phyloP scores from a whole-genome alignment of 208 protist genomes.

The Wallacemonas sp. region DNA sequence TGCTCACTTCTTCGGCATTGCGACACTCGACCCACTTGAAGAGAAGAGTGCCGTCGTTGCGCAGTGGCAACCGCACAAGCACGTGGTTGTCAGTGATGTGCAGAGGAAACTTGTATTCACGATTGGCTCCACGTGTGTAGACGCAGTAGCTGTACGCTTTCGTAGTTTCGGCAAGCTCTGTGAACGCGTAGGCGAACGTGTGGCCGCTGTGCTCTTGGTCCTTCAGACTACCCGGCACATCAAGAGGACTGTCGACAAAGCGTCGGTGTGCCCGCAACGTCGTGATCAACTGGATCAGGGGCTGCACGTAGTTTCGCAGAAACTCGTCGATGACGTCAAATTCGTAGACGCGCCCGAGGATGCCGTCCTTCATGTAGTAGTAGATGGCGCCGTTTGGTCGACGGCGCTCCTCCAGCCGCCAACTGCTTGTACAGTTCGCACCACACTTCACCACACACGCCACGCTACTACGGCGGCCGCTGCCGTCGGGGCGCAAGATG shows the following conservation, averaged over 20 bases:
- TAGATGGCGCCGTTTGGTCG: slow-evolving; percentile 58
- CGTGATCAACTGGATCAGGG: slow-evolving; percentile 55
- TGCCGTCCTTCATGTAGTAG: slow-evolving; percentile 63
- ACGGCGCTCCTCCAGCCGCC: slow-evolving; percentile 73
- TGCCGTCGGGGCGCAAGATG: slow-evolving; percentile 57
- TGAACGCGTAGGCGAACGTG: slow-evolving; percentile 73
- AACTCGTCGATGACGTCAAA: slow-evolving; percentile 86
- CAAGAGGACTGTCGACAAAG: slow-evolving; percentile 53
- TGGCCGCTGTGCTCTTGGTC: slow-evolving; percentile 32
- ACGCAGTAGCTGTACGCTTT: slow-evolving; percentile 48
- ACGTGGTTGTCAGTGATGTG: slow-evolving; percentile 70
- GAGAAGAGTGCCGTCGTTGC: slow-evolving; percentile 17
- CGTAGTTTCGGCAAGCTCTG: slow-evolving; percentile 28
- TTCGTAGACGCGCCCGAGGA: slow-evolving; percentile 33
- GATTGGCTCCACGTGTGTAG: slow-evolving; percentile 39
- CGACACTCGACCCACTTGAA: slow-evolving; percentile 68
- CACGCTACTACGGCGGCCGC: slow-evolving; percentile 29
- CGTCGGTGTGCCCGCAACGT: slow-evolving; percentile 58
- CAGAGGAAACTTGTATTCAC: slow-evolving; percentile 62
- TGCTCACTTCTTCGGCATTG: slow-evolving; percentile 80
- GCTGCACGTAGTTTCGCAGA: slow-evolving; percentile 54
- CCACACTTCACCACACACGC: slow-evolving; percentile 82
- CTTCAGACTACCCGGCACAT: slow-evolving; percentile 55
- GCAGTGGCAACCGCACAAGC: slow-evolving; percentile 71
- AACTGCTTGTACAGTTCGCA: slow-evolving; percentile 49